Conservation (phyloP, 805 yeast species). For the Metschnikowia peoriensis region DNA sequence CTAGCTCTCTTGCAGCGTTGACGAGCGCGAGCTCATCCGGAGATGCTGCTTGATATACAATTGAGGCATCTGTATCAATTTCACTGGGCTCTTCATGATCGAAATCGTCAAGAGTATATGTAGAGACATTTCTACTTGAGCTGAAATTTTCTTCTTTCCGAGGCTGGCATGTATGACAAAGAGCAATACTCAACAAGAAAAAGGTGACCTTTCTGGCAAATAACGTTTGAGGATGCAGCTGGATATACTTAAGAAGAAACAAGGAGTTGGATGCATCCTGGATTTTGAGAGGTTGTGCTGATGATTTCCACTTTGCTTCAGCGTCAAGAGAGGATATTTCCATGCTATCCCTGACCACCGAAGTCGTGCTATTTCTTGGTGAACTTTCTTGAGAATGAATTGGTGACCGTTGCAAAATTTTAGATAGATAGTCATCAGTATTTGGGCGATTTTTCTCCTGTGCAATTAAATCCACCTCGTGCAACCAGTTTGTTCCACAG, state of each 20-base stretch:
- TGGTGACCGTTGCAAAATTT: neutral
- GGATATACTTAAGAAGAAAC: slow-evolving; percentile 67
- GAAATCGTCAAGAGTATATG: slow-evolving; percentile 22
- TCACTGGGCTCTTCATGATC: slow-evolving; percentile 11
- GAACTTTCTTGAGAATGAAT: neutral
- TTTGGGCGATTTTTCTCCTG: slow-evolving; percentile 19
- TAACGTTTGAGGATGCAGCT: slow-evolving; percentile 62
- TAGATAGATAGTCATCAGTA: slow-evolving; percentile 2
- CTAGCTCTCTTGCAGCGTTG: slow-evolving; percentile 93
- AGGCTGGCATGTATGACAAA: slow-evolving; percentile 91
- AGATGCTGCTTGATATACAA: slow-evolving; percentile 88
- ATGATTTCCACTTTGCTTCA: slow-evolving; percentile 42
- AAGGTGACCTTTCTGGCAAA: slow-evolving; percentile 75
- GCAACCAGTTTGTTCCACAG: slow-evolving; percentile 87
- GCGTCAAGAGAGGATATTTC: slow-evolving; percentile 28
- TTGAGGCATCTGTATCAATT: slow-evolving; percentile 39
- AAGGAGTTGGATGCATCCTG: slow-evolving; percentile 51
- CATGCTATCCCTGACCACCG: slow-evolving; percentile 33
- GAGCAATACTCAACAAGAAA: slow-evolving; percentile 75
- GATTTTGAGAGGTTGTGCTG: slow-evolving; percentile 45
- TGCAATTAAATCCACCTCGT: slow-evolving; percentile 57
- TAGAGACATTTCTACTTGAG: slow-evolving; percentile 11
- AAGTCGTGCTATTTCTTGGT: slow-evolving; percentile 29
- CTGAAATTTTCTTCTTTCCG: slow-evolving; percentile 33
- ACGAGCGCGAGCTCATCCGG: slow-evolving; percentile 96